Evolutionary conservation across 2,329 filamentous ascomycete species (phyloP), one percentile per base, ranked within the genome.

Genomic region (Scedosporium apiospermum): DNA sequence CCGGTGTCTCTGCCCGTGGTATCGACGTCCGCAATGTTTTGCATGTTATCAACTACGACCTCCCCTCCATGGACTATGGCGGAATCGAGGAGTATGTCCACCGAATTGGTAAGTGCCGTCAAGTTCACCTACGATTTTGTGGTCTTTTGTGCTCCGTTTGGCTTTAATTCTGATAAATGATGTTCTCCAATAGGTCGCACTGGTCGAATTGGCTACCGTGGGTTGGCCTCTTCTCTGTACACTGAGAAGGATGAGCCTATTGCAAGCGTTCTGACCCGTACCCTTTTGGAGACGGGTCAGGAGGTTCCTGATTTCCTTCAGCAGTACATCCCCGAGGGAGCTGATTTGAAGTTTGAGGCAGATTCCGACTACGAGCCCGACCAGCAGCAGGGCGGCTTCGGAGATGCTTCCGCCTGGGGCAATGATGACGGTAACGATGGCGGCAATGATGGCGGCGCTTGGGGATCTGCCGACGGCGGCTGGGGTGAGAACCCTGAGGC

Each of bases 71-170:
- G 53, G 78, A 85, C 0, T 82, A 93, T 68, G 92, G 91, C n/a
- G 93, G 93, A 2, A 96, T 97, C 63, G 87, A 90, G 58, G 95
- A 98, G 72, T 99, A 98, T 69, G 87, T 89, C 27, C 95, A 99
- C 71, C 91, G 95, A 12, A 98, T 98, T 71, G 95, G 89, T 91
- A 84, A 75, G 81, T 70, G 26, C 6, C 27, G 30, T 34, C 26
- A 23, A 23, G 7, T 16, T 23, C 21, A 12, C 42, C 53, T 21
- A 27, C 16, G 53, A 57, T 18, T 18, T 38, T 9, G 4, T n/a
- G 2, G 51, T 23, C 55, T 2, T 38, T 38, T 38, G 34, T 12
- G 34, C 34, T 38, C 34, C 4, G 10, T 38, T 38, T 38, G 34
- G 34, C 10, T 38, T 6, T 27, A 14, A 7, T 30, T 27, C 30